These are phyloP conservation scores for Ophiorrhiza pumila DNA, from an alignment of 257 asterid genomes.

Conservation along the genomic window DNA sequence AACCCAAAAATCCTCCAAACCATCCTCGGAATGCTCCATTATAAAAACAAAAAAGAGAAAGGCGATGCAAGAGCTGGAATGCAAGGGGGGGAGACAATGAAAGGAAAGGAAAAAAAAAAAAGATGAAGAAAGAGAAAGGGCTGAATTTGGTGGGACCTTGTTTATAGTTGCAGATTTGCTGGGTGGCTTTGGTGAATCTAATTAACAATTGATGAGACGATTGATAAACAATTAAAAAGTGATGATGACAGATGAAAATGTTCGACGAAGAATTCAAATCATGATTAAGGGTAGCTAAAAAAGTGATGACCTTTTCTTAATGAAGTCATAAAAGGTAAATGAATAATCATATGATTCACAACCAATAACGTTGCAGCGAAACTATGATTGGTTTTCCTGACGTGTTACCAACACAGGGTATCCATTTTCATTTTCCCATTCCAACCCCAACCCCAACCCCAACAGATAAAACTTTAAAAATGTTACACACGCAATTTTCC, in stretches of 20 bases:
- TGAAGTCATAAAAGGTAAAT: constrained; percentile 18
- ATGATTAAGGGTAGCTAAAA: constrained; percentile 15
- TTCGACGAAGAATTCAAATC: constrained; percentile 14
- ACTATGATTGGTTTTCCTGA: constrained; percentile 19
- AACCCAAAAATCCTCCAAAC: constrained; percentile 32
- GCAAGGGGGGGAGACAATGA: constrained; percentile 21
- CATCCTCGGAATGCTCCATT: constrained; percentile 48
- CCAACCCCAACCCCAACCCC: too few species aligned
- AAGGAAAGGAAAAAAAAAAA: constrained; percentile 10
- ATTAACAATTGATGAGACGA: constrained; percentile 23
- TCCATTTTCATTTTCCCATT: too few species aligned
- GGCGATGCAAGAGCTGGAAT: constrained; percentile 20
- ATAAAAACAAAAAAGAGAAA: constrained; percentile 25
- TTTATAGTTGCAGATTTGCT: constrained; percentile 56
- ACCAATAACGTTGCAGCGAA: constrained; percentile 18
- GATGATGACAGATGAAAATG: constrained; percentile 10
- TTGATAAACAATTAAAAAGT: constrained; percentile 7
- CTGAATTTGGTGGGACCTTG: constrained; percentile 56
- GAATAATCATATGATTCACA: constrained; percentile 10
- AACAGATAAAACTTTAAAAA: too few species aligned
- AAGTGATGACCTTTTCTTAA: constrained; percentile 19
- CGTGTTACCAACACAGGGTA: constrained; percentile 10
- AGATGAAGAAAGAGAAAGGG: constrained; percentile 8
- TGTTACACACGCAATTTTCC: too few species aligned
- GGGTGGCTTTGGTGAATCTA: constrained; percentile 43